Evolutionary conservation across 73 alveolate genomes (phyloP).

Genomic region (Blepharisma stoltei): DNA sequence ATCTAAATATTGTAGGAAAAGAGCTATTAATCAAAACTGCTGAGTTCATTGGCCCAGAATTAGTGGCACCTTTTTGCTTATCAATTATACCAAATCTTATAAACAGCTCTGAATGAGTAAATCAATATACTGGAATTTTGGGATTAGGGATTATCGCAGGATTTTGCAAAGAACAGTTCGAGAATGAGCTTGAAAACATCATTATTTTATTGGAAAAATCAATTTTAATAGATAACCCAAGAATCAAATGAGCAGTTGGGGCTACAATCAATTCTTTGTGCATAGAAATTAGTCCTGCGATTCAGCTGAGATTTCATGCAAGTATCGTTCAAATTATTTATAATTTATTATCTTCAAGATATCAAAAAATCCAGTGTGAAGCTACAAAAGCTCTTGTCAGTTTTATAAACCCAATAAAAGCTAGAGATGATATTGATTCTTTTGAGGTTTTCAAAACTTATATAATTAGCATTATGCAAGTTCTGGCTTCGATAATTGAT

Average conservation of each 20-base stretch:
- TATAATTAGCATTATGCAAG: not conserved
- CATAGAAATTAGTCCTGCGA: not conserved
- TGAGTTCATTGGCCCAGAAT: not conserved
- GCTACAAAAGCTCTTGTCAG: constrained; percentile 1
- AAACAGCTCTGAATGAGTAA: not conserved
- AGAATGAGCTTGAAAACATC: not conserved
- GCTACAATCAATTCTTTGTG: not conserved
- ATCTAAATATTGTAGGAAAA: constrained; percentile 21
- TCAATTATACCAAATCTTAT: not conserved
- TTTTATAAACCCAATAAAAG: not conserved
- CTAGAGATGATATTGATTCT: not conserved
- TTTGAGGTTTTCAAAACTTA: not conserved
- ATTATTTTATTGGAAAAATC: not conserved
- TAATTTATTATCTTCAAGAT: not conserved
- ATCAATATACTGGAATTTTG: not conserved
- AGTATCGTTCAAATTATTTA: not conserved
- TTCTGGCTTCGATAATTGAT: not conserved
- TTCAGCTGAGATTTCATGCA: not conserved
- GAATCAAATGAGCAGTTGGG: constrained; percentile 13
- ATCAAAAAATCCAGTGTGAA: not conserved
- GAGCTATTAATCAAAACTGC: constrained; percentile 12
- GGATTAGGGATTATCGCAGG: constrained; percentile 7
- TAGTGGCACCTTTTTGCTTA: not conserved
- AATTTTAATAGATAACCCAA: not conserved
- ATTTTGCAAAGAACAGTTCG: not conserved